Conservation (phyloP, 2,329 filamentous ascomycete genomes). For the Epichloe hybrida region DNA sequence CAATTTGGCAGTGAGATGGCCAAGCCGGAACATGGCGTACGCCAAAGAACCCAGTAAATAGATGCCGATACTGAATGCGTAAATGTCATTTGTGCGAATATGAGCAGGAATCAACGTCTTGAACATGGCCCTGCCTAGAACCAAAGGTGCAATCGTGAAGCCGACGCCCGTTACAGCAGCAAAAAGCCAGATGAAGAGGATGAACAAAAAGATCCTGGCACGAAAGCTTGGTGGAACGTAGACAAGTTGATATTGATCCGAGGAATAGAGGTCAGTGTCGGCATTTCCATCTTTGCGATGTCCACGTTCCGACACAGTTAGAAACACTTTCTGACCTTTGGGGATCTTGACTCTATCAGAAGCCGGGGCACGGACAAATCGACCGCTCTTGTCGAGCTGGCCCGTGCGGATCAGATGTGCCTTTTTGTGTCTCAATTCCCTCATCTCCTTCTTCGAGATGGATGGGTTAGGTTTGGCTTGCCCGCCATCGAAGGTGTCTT, state of each 20-base stretch:
- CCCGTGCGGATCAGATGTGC: conserved; percentile 30
- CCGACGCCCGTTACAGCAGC: conserved; percentile 76
- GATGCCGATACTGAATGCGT: conserved; percentile 84
- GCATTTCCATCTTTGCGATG: conserved; percentile 48
- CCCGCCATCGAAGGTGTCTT: conserved; percentile 36
- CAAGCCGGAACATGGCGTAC: conserved; percentile 46
- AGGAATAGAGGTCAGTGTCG: conserved; percentile 37
- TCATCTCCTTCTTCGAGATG: conserved; percentile 24
- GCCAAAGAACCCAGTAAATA: conserved; percentile 60
- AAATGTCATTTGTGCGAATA: conserved; percentile 80
- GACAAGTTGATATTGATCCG: conserved; percentile 53
- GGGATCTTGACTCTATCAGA: conserved; percentile 92
- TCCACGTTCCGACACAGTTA: conserved; percentile 52
- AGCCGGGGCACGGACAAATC: conserved; percentile 81
- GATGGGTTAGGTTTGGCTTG: conserved; percentile 27
- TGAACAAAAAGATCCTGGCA: conserved; percentile 68
- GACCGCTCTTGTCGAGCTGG: conserved; percentile 55
- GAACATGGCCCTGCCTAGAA: conserved; percentile 72
- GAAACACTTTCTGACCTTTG: conserved; percentile 68
- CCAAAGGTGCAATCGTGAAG: conserved; percentile 72
- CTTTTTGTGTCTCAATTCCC: conserved; percentile 26
- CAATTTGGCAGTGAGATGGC: conserved; percentile 21
- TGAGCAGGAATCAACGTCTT: conserved; percentile 56
- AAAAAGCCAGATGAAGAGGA: conserved; percentile 85
- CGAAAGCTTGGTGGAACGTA: conserved; percentile 81